These are phyloP conservation scores for Dactylellina sp. DNA, from an alignment of 2,329 filamentous ascomycete species.

Conservation along the genomic window DNA sequence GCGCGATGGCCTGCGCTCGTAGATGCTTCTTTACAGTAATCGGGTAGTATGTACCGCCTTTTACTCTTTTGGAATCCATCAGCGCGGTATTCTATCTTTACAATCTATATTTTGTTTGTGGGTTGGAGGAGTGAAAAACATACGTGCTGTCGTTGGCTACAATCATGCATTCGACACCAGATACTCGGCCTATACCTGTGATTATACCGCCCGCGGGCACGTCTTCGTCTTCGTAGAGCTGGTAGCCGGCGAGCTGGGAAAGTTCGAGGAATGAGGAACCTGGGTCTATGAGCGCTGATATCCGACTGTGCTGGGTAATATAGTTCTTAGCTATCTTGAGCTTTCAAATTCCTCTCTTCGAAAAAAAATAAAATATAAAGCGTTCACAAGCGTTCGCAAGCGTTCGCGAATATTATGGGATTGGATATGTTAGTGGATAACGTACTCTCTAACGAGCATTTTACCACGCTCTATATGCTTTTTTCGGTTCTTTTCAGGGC, in stretches of 20 bases:
- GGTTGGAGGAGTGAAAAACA: too few species aligned
- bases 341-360: background rate
- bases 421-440: background rate
- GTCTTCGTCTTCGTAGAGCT: conserved; percentile 86
- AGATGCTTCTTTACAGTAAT: conserved; percentile 98
- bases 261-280: conserved; percentile 92
- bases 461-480: conserved; percentile 90
- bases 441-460: conserved; percentile 86
- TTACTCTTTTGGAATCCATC: conserved; percentile 70
- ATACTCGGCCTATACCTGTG: conserved; percentile 88
- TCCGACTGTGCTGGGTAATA: too few species aligned
- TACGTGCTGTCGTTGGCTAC: conserved; percentile 91
- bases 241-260: conserved; percentile 88
- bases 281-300: conserved; percentile 87
- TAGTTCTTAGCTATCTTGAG: background rate
- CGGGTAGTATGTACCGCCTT: conserved; percentile 95
- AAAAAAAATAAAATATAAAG: too few species aligned
- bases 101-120: too few species aligned
- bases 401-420: too few species aligned
- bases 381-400: too few species aligned
- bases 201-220: conserved; percentile 92
- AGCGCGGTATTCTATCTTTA: too few species aligned
- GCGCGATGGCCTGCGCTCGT: conserved; percentile 87
- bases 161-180: conserved; percentile 91
- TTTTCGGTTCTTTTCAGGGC: conserved; percentile 81